Evolutionary conservation across 2,329 filamentous ascomycete genomes (phyloP).

Genomic region (Anthostomella pinea): DNA sequence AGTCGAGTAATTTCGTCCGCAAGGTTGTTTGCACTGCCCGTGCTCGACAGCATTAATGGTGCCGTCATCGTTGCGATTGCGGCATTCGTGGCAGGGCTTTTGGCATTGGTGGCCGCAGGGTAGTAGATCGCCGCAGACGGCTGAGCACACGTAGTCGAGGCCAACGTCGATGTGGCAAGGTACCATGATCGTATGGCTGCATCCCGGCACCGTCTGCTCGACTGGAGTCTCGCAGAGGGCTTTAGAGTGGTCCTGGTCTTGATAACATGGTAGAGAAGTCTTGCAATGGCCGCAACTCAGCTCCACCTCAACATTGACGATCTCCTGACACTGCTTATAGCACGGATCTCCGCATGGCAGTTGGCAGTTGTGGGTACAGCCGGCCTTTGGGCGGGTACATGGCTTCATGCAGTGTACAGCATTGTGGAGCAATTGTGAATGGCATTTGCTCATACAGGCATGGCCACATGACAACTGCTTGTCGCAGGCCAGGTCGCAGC

Average conservation of each 20-base stretch:
- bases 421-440: conserved; percentile 45
- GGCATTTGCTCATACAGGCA: conserved; percentile 43
- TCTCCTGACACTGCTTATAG: conserved; percentile 33
- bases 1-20: conserved; percentile 47
- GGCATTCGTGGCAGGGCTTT: conserved; percentile 49
- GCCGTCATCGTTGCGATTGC: conserved; percentile 30
- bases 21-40: conserved; percentile 45
- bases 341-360: conserved; percentile 43
- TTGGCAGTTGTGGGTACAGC: conserved; percentile 45
- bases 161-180: conserved; percentile 49
- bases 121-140: conserved; percentile 43
- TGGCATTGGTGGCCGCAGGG: conserved; percentile 59
- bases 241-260: too few relatives aligned
- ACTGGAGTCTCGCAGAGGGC: conserved; percentile 47
- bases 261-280: conserved; percentile 43
- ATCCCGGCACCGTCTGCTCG: conserved; percentile 48
- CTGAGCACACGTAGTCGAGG: conserved; percentile 44
- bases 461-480: conserved; percentile 48
- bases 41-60: conserved; percentile 39
- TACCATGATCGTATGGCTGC: conserved; percentile 50
- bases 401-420: conserved; percentile 44
- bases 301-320: conserved; percentile 29
- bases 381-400: conserved; percentile 40
- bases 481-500: conserved; percentile 53
- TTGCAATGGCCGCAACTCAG: conserved; percentile 48